Evolutionary conservation across 1,139 yeast genomes (phyloP).

Genomic region (Kodamaea arcana): DNA sequence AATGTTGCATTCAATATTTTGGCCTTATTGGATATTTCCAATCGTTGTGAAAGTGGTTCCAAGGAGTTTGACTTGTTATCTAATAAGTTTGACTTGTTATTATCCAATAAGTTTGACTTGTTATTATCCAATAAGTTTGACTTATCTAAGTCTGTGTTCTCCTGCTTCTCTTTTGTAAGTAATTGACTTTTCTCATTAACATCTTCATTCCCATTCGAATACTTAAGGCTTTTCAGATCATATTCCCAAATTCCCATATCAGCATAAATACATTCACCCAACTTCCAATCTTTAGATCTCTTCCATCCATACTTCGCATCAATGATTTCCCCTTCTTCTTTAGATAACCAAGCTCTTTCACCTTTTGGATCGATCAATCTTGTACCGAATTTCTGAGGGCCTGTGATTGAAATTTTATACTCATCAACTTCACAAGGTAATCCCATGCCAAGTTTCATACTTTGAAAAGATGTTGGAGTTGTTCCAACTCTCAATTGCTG

Average conservation of each 20-base stretch:
- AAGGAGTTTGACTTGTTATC: neutral
- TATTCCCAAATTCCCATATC: constrained; percentile 71
- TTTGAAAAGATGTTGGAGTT: constrained; percentile 62
- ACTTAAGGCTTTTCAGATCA: constrained; percentile 18
- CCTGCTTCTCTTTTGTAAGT: no score
- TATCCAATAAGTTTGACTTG: neutral
- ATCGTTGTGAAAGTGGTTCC: neutral
- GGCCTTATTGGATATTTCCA: neutral
- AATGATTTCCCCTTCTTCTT: constrained; percentile 30
- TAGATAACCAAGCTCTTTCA: constrained; percentile 60
- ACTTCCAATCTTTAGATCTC: constrained; percentile 59
- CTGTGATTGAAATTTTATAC: constrained; percentile 64
- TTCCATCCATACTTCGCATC: constrained; percentile 70
- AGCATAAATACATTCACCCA: constrained; percentile 78
- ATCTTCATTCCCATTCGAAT: constrained; percentile 17
- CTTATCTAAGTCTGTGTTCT: no score
- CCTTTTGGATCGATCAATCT: constrained; percentile 65
- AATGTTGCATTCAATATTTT: constrained; percentile 1
- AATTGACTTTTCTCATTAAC: no score
- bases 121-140: neutral
- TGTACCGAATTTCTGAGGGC: constrained; percentile 64
- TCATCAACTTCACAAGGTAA: constrained; percentile 58
- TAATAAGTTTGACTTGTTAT: neutral
- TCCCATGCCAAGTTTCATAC: constrained; percentile 70
- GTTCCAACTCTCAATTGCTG: constrained; percentile 63